Conservation (phyloP, 2,329 filamentous ascomycete genomes). For the Diplodia mutila region DNA sequence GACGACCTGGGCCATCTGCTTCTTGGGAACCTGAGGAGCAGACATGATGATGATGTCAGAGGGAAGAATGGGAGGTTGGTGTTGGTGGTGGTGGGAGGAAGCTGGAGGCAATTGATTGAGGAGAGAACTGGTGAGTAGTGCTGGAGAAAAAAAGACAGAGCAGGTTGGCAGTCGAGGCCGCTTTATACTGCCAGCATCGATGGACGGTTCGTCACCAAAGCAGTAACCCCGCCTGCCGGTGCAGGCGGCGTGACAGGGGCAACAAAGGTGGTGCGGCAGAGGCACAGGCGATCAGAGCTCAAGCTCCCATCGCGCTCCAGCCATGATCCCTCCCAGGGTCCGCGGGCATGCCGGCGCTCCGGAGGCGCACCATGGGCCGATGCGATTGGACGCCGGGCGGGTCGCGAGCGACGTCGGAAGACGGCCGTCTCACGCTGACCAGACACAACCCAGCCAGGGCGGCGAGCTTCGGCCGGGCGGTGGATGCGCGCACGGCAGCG, state of each 20-base stretch:
- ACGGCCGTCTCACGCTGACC: constrained; percentile 11
- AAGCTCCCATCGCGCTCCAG: not conserved
- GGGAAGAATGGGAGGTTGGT: not conserved
- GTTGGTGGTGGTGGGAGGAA: not conserved
- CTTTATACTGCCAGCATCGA: constrained; percentile 22
- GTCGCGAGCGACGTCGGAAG: constrained; percentile 16
- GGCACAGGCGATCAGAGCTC: constrained; percentile 3
- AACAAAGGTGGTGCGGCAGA: constrained; percentile 8
- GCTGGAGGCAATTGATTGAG: constrained; percentile 1
- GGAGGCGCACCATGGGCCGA: constrained; percentile 17
- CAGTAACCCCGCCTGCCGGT: constrained; percentile 13
- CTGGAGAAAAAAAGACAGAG: not conserved
- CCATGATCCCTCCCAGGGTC: constrained; percentile 20
- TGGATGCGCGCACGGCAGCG: not conserved
- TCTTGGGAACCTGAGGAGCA: constrained; percentile 65
- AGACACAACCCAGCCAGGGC: not conserved
- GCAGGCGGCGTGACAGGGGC: constrained; percentile 20
- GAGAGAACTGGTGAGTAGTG: constrained; percentile 10
- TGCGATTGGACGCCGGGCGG: constrained; percentile 14
- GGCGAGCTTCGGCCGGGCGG: constrained; percentile 18
- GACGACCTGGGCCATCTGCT: constrained; percentile 91
- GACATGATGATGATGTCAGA: constrained; percentile 48
- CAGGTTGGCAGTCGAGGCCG: not conserved
- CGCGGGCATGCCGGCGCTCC: constrained; percentile 21
- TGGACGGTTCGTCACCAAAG: constrained; percentile 1